Evolutionary conservation across 2,329 filamentous ascomycete genomes (phyloP).

Genomic region (Verticillium isaacii): DNA sequence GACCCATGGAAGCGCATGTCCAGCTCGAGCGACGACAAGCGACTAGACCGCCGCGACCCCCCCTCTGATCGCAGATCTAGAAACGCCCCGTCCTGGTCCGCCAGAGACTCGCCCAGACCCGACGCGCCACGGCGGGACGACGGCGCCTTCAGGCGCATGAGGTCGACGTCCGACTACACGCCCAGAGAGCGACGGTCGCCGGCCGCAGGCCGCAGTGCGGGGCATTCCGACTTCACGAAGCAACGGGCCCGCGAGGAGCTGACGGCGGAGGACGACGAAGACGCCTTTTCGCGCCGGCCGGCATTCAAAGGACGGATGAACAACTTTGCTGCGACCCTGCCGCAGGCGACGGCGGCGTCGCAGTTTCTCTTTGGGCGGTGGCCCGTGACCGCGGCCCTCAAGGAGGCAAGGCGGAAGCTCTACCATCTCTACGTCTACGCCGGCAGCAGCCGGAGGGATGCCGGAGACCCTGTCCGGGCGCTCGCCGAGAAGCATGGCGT

Average conservation of each 20-base stretch:
- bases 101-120: not conserved
- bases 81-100: not conserved
- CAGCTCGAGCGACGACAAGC: not conserved
- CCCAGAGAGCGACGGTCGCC: not conserved
- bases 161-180: not conserved
- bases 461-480: conserved; percentile 40
- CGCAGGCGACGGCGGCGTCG: conserved; percentile 77
- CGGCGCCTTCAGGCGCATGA: not conserved
- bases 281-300: not conserved
- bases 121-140: not conserved
- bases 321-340: conserved; percentile 18
- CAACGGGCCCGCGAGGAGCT: not conserved
- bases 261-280: not conserved
- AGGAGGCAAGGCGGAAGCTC: conserved; percentile 59
- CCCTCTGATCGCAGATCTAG: not conserved
- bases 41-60: not conserved
- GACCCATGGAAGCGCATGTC: not conserved
- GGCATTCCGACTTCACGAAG: not conserved
- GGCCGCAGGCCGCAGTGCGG: not conserved
- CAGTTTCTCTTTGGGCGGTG: conserved; percentile 87
- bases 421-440: conserved; percentile 80
- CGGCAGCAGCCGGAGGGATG: conserved; percentile 48
- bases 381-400: conserved; percentile 75
- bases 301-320: not conserved
- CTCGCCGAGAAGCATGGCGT: conserved; percentile 47